Evolutionary conservation across 257 asterid genomes (phyloP), one percentile per base, ranked within the genome.

Genomic region (Sherardia arvensis): DNA sequence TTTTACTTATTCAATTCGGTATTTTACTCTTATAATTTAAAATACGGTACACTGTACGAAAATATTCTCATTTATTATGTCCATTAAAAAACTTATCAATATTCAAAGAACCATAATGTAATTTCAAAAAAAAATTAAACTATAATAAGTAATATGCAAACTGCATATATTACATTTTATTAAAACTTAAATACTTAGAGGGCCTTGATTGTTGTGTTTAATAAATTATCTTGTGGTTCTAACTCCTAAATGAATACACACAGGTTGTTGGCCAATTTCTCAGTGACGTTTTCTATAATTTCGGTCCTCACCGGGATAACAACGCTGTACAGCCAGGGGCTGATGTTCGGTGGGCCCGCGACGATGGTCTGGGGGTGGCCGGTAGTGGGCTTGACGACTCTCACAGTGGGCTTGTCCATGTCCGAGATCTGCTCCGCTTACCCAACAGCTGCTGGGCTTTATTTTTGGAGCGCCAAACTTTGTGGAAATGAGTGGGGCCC

Each of bases 391-490:
- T 40, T 77, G 20, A 66, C 82, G 67, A 80, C 85, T 17, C 66
- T 74, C 21, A 15, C 27, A 0, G 84, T 82, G 61, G 94, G 90
- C 73, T 68, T 83, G 0, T 73, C 90, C 3, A 60, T 81, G 84
- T 79, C 84, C 30, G 86, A 80, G 82, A 80, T 84, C 69, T 79
- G 85, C 63, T 86, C 91, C 2, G 91, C 94, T 33, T 86, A 77
- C 67, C 95, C 95, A 69, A 82, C 87, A 10, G 76, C 87, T 2
- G 95, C 76, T 57, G 89, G 87, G 66, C 89, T 77, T 6, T 87
- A 80, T 23, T 86, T 74, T 57, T 82, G 83, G 94, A 82, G 88
- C 21, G 82, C 88, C 0, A 83, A 68, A 49, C 77, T 85, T 2
- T 77, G 82, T 40, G 85, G 77, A 1, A 61, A 66, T 5, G 23